Conservation (phyloP, 495 filamentous ascomycete genomes). For the Penicillium tannophilum region DNA sequence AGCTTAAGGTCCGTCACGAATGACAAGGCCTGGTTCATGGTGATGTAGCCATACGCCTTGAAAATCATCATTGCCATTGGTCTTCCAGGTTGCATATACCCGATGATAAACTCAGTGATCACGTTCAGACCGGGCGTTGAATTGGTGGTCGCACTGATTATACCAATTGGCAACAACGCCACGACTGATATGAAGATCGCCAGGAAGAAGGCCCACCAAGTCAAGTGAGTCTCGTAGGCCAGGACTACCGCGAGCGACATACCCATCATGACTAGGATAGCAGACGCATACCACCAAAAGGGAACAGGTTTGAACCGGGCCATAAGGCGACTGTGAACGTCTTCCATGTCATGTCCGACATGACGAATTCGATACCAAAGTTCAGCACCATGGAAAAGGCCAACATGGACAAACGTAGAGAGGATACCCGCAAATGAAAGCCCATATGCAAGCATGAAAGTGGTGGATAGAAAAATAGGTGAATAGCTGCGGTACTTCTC, state of each 20-base stretch:
- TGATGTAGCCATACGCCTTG: conserved; percentile 63
- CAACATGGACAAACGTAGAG: conserved; percentile 56
- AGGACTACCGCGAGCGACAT: conserved; percentile 54
- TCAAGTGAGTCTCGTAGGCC: conserved; percentile 54
- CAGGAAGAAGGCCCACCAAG: conserved; percentile 57
- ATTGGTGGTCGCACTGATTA: conserved; percentile 57
- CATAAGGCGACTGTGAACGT: conserved; percentile 68
- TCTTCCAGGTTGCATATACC: conserved; percentile 61
- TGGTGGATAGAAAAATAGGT: conserved; percentile 62
- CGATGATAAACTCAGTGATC: conserved; percentile 64
- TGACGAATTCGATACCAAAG: conserved; percentile 52
- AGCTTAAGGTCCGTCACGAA: conserved; percentile 57
- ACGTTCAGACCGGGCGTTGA: conserved; percentile 59
- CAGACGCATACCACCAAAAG: conserved; percentile 62
- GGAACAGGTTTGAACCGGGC: conserved; percentile 58
- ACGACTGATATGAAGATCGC: conserved; percentile 50
- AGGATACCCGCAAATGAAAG: conserved; percentile 62
- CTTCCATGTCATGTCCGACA: conserved; percentile 59
- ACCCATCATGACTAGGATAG: conserved; percentile 52
- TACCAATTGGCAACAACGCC: conserved; percentile 56
- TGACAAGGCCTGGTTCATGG: conserved; percentile 56
- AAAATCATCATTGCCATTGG: conserved; percentile 70
- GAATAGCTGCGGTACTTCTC: conserved; percentile 59
- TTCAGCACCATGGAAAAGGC: conserved; percentile 57
- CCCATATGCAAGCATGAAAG: conserved; percentile 60